Evolutionary conservation across 495 filamentous ascomycete genomes (phyloP), one percentile per base, ranked within the genome.

Genomic region (Talaromyces proteolyticus): DNA sequence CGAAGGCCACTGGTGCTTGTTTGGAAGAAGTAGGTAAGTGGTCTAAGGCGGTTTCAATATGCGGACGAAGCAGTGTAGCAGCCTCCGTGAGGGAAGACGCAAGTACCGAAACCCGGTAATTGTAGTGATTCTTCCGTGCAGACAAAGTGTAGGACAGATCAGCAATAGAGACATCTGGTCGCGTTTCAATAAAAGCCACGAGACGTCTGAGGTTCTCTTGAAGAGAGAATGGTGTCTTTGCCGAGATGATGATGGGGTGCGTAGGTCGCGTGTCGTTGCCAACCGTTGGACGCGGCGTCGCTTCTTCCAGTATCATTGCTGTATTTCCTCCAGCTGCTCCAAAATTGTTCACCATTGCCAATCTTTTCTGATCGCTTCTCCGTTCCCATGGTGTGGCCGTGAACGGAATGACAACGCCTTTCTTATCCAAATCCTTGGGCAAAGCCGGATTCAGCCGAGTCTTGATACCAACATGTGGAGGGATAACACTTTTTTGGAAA

Each of bases 81-180:
- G n/a, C n/a, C 20, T 43, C 38, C 6, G n/a, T 16, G 12, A 17
- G 10, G 3, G 38, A 43, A 3, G 38, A 5, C 6, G 49, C 41
- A 6, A n/a, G 7, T 1, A 51, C 10, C 10, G 22, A 7, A 11
- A 17, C 7, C 10, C 21, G 7, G 58, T 60, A 67, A 3, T 55
- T 53, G 7, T 61, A 41, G 24, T 55, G 49, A 11, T 46, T 54
- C 34, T 70, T 56, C 17, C 69, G 53, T 40, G 67, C 56, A 12
- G 65, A 56, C 1, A 75, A 52, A 14, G 70, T 75, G 34, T 70
- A 75, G 1, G 62, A 63, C 2, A 72, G 46, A 26, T 72, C 59
- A 17, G 59, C 58, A 42, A 66, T 44, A 5, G 61, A 52, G 11
- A 11, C 18, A 20, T 52, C 42, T 18, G 18, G 48, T 20, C 18